Evolutionary conservation across 2,329 filamentous ascomycete species (phyloP), one percentile per base, ranked within the genome.

Genomic region (Venturia pyrina): DNA sequence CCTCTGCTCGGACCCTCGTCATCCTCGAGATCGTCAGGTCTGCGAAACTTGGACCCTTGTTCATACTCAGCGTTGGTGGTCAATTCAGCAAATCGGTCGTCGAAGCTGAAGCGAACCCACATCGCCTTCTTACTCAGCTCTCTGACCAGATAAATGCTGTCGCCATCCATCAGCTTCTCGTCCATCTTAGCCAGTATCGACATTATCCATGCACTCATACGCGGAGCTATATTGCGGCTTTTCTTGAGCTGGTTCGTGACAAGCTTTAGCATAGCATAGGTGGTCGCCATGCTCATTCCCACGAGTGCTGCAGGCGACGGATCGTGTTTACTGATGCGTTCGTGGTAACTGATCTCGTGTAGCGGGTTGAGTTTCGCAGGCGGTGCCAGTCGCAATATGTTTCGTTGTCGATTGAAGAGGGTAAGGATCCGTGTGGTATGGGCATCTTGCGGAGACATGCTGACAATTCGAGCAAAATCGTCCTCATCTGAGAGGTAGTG

Each of bases 121-220:
- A 88, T 85, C 0, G 91, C 91, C 69, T 87, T 84, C 75, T 91
- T 91, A 0, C 89, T 92, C 43, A 98, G 75, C 66, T 95, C 90
- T 63, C 93, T 83, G 37, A 97, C 79, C 71, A 87, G 85, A 5
- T 87, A 88, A 41, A 96, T 85, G 72, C 95, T 89, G 56, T 86
- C 84, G 68, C 90, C 89, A 68, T 86, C 85, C 74, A 97, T 79
- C 74, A 90, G 87, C 1, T 91, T 91, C 11, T 85, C 79, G 44
- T 90, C 89, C 0, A 93, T 82, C 66, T 87, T 84, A 2, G 89
- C 91, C 57, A 97, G 79, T 66, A 96, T 76, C 0, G 89, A 87
- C 93, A 92, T 97, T 4, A 90, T 80, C 93, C 93, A 98, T 19
- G 86, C 83, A 67, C 91, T 92, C 5, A 90, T 83, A 34, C 85